A percentile compares a stretch with the other conserved stretches of the same genome.
These are phyloP conservation scores for Colletotrichum sublineola DNA, from an alignment of 2,329 filamentous ascomycete species.

Conservation along the genomic window DNA sequence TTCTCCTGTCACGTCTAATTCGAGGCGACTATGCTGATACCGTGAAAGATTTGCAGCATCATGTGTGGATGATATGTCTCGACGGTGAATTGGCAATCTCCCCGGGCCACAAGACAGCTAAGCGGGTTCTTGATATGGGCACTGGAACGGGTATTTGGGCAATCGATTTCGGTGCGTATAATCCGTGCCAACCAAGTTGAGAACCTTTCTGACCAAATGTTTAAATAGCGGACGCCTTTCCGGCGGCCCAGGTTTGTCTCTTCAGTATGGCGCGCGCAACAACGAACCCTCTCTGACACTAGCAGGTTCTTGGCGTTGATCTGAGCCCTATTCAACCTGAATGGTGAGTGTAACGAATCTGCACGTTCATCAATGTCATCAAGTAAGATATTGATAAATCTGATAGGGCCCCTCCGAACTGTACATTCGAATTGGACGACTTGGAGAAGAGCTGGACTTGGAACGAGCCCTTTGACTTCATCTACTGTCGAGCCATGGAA, in stretches of 20 bases:
- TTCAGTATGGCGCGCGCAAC: neutral
- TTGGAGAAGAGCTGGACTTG: constrained; percentile 57
- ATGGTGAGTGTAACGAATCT: neutral
- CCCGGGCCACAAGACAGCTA: constrained; percentile 46
- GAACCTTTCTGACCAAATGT: constrained; percentile 2
- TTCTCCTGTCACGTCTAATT: neutral
- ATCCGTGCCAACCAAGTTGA: neutral
- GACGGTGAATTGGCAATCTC: constrained; percentile 47
- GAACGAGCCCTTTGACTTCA: constrained; percentile 54
- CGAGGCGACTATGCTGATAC: too few relatives aligned
- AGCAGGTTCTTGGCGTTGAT: constrained; percentile 21
- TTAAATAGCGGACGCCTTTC: constrained; percentile 47
- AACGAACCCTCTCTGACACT: neutral
- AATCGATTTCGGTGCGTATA: constrained; percentile 56
- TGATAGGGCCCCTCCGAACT: constrained; percentile 60
- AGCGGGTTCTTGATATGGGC: constrained; percentile 58
- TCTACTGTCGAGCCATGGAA: constrained; percentile 53
- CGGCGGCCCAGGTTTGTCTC: constrained; percentile 46
- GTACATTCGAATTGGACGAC: constrained; percentile 61
- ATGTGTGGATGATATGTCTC: constrained; percentile 50
- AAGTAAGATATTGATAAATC: too few relatives aligned
- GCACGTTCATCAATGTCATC: neutral
- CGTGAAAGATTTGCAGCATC: constrained; percentile 51
- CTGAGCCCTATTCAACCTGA: constrained; percentile 31
- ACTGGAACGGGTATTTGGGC: constrained; percentile 61